Conservation (phyloP, 2,329 filamentous ascomycete species). For the Fusarium duplospermum region DNA sequence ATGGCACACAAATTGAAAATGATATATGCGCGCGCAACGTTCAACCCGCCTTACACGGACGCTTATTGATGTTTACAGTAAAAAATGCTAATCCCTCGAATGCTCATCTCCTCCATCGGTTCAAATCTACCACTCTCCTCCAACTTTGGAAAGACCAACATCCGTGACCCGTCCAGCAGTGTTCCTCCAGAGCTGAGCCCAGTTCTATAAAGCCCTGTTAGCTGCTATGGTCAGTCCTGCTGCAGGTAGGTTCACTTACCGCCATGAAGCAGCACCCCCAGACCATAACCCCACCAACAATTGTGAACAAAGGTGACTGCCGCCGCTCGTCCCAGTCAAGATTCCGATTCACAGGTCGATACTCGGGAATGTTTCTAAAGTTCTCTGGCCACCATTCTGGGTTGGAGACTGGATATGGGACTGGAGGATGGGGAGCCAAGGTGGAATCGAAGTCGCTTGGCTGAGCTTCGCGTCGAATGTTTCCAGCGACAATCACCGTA, state of each 20-base stretch:
- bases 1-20: background rate
- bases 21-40: background rate
- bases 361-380: background rate
- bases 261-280: background rate
- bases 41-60: background rate
- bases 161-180: background rate
- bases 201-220: background rate
- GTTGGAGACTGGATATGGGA: constrained; percentile 10
- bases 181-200: background rate
- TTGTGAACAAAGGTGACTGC: background rate
- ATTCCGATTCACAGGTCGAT: background rate
- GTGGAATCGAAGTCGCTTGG: background rate
- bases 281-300: background rate
- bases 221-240: too few species aligned
- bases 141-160: background rate
- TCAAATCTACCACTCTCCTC: background rate
- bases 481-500: background rate
- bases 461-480: constrained; percentile 3
- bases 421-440: background rate
- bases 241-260: background rate
- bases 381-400: background rate
- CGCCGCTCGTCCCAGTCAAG: background rate
- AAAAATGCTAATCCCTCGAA: background rate
- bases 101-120: background rate
- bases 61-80: background rate